These are phyloP conservation scores for Fusarium sp. DNA, from an alignment of 2,329 filamentous ascomycete species.

Conservation along the genomic window DNA sequence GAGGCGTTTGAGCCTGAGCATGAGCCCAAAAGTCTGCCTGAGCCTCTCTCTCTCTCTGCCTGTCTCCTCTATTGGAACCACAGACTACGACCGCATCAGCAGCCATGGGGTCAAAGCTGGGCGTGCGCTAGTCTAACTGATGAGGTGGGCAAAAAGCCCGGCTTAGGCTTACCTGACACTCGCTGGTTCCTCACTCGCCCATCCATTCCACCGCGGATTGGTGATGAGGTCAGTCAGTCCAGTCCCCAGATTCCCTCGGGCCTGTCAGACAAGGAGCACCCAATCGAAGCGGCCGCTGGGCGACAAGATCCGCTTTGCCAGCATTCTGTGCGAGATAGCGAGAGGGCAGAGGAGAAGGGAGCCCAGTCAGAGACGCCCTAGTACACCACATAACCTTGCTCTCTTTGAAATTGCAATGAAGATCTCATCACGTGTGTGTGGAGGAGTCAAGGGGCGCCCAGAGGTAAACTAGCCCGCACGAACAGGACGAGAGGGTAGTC, in stretches of 20 bases:
- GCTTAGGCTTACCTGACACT: constrained; percentile 23
- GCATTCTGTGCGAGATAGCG: not conserved
- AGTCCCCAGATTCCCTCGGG: constrained; percentile 37
- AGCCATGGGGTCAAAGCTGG: constrained; percentile 35
- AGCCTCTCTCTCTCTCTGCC: constrained; percentile 29
- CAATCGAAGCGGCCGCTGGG: constrained; percentile 14
- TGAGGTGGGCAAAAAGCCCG: constrained; percentile 8
- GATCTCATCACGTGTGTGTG: constrained; percentile 50
- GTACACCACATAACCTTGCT: constrained; percentile 38
- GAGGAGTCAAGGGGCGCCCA: constrained; percentile 36
- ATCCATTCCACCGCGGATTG: constrained; percentile 16
- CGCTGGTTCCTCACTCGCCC: constrained; percentile 26
- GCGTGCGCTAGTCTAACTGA: constrained; percentile 9
- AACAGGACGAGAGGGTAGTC: constrained; percentile 8
- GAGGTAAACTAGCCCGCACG: constrained; percentile 20
- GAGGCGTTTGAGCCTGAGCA: constrained; percentile 26
- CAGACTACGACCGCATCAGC: not conserved
- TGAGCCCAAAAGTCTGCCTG: constrained; percentile 33
- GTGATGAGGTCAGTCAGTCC: constrained; percentile 39
- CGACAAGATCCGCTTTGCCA: not conserved
- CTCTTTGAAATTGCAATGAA: constrained; percentile 45
- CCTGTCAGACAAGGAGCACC: constrained; percentile 12
- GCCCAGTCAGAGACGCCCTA: constrained; percentile 23
- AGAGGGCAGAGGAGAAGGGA: constrained; percentile 11
- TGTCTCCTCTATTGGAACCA: not conserved